These are phyloP conservation scores for Mariannaea elegans DNA, from an alignment of 2,329 filamentous ascomycete species.

Conservation along the genomic window DNA sequence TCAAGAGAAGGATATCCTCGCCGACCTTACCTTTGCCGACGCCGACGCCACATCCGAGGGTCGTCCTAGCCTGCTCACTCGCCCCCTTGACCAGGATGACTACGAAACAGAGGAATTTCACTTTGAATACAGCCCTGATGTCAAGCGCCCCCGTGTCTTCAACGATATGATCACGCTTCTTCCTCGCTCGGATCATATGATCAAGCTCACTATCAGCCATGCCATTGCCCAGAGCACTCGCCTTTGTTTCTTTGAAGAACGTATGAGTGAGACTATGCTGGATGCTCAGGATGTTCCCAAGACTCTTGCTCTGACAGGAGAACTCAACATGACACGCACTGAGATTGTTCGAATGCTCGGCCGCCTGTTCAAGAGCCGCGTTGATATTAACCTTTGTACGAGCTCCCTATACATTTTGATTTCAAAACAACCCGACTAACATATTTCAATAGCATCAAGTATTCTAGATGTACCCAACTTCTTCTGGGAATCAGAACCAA, in stretches of 20 bases:
- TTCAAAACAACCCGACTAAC: slow-evolving; percentile 29
- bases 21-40: slow-evolving; percentile 89
- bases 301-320: slow-evolving; percentile 85
- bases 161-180: slow-evolving; percentile 99
- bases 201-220: slow-evolving; percentile 96
- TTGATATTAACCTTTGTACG: slow-evolving; percentile 97
- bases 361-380: slow-evolving; percentile 88
- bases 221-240: slow-evolving; percentile 98
- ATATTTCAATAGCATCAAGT: slow-evolving; percentile 74
- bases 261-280: slow-evolving; percentile 93
- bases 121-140: slow-evolving; percentile 91
- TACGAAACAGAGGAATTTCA: slow-evolving; percentile 99
- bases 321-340: slow-evolving; percentile 88
- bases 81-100: slow-evolving; percentile 85
- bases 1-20: slow-evolving; percentile 95
- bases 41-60: slow-evolving; percentile 70
- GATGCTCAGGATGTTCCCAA: slow-evolving; percentile 94
- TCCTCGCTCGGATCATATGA: slow-evolving; percentile 94
- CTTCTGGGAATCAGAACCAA: slow-evolving; percentile 98
- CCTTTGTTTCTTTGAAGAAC: slow-evolving; percentile 93
- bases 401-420: slow-evolving; percentile 26
- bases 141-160: slow-evolving; percentile 89
- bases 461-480: slow-evolving; percentile 96
- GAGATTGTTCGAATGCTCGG: slow-evolving; percentile 95
- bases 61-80: slow-evolving; percentile 73